These are phyloP conservation scores for Boletus eberwhitei DNA, from an alignment of 768 basidiomycete species.

Conservation along the genomic window DNA sequence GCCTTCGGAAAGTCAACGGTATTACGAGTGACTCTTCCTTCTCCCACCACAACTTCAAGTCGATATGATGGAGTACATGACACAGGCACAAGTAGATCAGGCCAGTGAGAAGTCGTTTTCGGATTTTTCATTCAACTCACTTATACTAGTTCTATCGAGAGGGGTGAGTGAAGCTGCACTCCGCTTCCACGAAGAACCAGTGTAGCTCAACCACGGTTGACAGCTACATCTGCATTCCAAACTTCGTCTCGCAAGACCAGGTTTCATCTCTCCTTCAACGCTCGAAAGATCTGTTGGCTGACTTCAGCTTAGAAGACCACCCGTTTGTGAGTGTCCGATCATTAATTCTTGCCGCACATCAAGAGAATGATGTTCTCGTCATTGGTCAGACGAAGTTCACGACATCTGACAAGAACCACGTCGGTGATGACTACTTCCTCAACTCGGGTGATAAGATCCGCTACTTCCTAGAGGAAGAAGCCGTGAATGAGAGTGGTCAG, in stretches of 20 bases:
- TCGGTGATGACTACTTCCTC: constrained; percentile 93
- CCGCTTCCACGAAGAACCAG: neutral
- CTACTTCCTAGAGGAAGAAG: constrained; percentile 91
- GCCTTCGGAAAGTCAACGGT: neutral
- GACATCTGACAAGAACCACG: constrained; percentile 67
- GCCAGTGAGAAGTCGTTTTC: constrained; percentile 29
- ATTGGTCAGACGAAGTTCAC: constrained; percentile 79
- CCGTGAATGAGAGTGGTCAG: constrained; percentile 65
- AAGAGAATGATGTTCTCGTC: neutral
- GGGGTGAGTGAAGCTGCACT: constrained; percentile 41
- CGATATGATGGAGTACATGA: constrained; percentile 41
- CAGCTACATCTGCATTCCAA: constrained; percentile 78
- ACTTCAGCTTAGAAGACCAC: constrained; percentile 75
- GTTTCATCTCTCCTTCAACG: constrained; percentile 60
- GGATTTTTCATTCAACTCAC: neutral
- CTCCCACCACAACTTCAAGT: neutral
- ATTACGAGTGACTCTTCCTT: neutral
- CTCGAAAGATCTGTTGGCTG: constrained; percentile 72
- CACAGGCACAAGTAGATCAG: constrained; percentile 56
- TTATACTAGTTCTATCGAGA: constrained; percentile 49
- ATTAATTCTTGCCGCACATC: neutral
- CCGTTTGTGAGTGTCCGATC: constrained; percentile 58
- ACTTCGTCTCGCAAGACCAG: constrained; percentile 62
- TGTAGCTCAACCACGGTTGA: neutral
- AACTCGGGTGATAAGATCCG: constrained; percentile 92